Base-by-base conservation (phyloP, 495 filamentous ascomycete species). In the Hypoxylon lienhwacheense region DNA sequence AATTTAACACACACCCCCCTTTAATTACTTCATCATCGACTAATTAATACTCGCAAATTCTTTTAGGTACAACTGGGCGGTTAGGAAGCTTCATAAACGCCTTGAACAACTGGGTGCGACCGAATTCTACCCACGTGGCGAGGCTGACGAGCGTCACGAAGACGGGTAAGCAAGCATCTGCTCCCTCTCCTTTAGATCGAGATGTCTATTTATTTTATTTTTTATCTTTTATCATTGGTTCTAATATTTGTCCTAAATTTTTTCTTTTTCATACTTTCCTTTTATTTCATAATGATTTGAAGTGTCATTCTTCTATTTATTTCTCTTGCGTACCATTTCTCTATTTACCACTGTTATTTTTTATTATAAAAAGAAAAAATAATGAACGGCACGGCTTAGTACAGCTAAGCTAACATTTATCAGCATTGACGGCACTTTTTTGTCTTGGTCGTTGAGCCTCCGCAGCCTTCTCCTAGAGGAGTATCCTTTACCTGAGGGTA, bases 61-160 rank as follows among this genome's bases (percentile, higher is more conserved):
- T 15, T 22, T 26, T 35, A 95, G 90, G 65, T 97, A 91, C 73
- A 97, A 97, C 72, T 95, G 87, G 85, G 91, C 91, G 15, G 84
- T 84, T 20, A 80, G 90, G 34, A 97, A 96, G 72, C 73, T 99
- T 21, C 83, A 89, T 66, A 91, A 89, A 62, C 80, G 93, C 31
- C 77, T 99, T 17, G 59, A 86, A 28, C 93, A 97, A 67, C 78
- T 99, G 5, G 91, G 93, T 1, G 95, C 89, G 4, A 77, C 78
- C 33, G 85, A 92, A 48, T 78, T 91, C 53, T 86, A 85, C 59
- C 81, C 81, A 16, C 76, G 84, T 32, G 92, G 88, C 1, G 93
- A 97, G 66, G 89, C 84, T 29, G 95, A 99, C 66, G 90, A 96
- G 54, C 88, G 91, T 62, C 88, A 96, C 79, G 80, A 85, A 28